Base-by-base conservation (phyloP, 768 basidiomycete species). In the Tylopilus felleus region DNA sequence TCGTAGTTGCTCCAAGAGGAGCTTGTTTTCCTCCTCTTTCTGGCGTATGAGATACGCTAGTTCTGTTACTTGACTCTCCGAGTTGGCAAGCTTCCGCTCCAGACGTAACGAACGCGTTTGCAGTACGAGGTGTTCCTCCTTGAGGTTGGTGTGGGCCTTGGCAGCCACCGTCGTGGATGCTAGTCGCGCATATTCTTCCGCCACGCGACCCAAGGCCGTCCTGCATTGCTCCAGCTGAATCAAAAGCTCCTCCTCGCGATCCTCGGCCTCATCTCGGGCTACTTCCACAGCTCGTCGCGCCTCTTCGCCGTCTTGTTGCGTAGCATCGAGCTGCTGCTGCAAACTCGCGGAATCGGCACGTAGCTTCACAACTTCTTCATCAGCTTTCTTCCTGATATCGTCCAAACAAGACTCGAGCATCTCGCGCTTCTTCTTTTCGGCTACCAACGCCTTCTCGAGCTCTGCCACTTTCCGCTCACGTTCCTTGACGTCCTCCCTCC, bases 51-150 rank as follows among this genome's bases (percentile, higher is more conserved):
- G 77, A 55, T 80, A 71, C 1, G 82, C 81, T 8, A 90, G 71
- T 56, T 88, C 86, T 13, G 73, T 66, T 21, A 86, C 84, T 63
- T 90, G 86, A 17, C 71, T 81, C 51, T 88, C 83, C 5, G 85
- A 75, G 61, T 85, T 86, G 38, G 80, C 81, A 14, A 88, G 73
- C 66, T 85, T 88, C 55, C 88, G 81, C 60, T 86, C 82, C 13
- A 88, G 70, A 27, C 86, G 82, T 25, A 75, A 66, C 23, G 73
- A 69, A 8, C 74, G 77, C 10, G 80, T 58, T 51, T 77, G 77
- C 28, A 77, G 55, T 5, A 66, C 58, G 2, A 69, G 51, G 53
- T 77, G 68, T 27, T 77, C 72, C 29, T 72, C 68, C 63, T 74
- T 73, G 33, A 86, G 73, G 8, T 62, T 57, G 19, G 63, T 62